Conservation (phyloP, 73 alveolate genomes). For the Effrenium voratum region DNA sequence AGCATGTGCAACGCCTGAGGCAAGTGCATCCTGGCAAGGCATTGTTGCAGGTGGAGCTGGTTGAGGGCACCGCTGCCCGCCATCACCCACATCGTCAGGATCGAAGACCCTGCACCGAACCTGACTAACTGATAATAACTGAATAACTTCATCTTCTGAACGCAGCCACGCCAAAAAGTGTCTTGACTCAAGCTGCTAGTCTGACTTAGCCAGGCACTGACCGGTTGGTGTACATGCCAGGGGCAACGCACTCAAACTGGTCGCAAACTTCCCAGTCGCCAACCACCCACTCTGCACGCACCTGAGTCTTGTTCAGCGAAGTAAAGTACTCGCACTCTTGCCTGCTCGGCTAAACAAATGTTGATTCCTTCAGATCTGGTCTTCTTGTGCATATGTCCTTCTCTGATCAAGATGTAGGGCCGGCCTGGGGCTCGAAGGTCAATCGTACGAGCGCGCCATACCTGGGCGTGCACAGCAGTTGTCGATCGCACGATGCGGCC, state of each 20-base stretch:
- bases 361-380: too few species aligned
- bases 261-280: not conserved
- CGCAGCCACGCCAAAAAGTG: too few species aligned
- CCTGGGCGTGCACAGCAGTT: too few species aligned
- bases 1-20: not conserved
- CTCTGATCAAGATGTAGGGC: not conserved
- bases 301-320: too few species aligned
- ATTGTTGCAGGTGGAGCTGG: not conserved
- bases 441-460: constrained; percentile 68
- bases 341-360: too few species aligned
- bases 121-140: too few species aligned
- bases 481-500: too few species aligned
- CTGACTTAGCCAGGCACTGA: not conserved
- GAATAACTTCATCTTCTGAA: too few species aligned
- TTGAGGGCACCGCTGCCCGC: constrained; percentile 18
- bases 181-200: too few species aligned
- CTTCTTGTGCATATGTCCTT: not conserved
- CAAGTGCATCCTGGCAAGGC: constrained; percentile 23
- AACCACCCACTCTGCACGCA: not conserved
- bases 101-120: constrained; percentile 77
- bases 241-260: not conserved
- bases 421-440: constrained; percentile 74
- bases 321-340: too few species aligned
- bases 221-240: not conserved
- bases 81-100: constrained; percentile 83